Percentiles rank a stretch among this genome's conserved stretches.
Conservation (phyloP, 163 green algal species). For the Prototheca wickerhamii region DNA sequence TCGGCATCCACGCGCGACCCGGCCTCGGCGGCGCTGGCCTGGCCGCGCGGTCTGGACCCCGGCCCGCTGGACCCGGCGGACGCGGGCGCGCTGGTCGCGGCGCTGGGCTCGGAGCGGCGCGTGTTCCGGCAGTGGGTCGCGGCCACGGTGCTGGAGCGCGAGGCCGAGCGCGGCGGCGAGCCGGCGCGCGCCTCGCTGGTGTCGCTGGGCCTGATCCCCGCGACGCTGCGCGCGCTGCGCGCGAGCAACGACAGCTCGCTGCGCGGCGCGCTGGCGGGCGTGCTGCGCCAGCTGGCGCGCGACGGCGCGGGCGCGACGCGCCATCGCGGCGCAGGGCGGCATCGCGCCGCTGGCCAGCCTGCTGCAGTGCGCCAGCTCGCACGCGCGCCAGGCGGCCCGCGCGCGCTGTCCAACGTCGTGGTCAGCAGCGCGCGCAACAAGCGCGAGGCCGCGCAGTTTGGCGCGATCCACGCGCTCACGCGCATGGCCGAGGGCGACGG, state of each 20-base stretch:
- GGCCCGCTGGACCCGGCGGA: neutral
- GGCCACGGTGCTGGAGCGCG: conserved; percentile 8
- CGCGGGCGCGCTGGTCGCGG: neutral
- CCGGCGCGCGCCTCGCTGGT: neutral
- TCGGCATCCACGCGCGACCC: neutral
- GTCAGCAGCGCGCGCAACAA: conserved; percentile 17
- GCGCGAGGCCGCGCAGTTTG: conserved; percentile 15
- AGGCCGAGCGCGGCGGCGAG: conserved; percentile 10
- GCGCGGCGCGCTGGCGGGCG: conserved; percentile 8
- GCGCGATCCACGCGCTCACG: conserved; percentile 5
- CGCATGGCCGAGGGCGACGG: conserved; percentile 2
- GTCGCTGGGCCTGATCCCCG: neutral
- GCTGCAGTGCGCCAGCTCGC: conserved; percentile 13
- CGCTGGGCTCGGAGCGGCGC: neutral
- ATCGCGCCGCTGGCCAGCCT: conserved; percentile 14
- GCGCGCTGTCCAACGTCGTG: conserved; percentile 23
- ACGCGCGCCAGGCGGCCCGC: conserved; percentile 12
- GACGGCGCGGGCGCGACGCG: conserved; percentile 2
- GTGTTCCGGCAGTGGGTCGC: conserved; percentile 16
- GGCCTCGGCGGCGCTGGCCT: neutral
- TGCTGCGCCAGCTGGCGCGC: conserved; percentile 15
- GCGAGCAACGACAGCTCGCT: conserved; percentile 10
- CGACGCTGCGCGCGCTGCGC: conserved; percentile 17
- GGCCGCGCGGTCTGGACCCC: neutral
- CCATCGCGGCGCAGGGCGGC: conserved; percentile 7